These are phyloP conservation scores for Hypoxylon rickii DNA, from an alignment of 495 filamentous ascomycete species.

Conservation along the genomic window DNA sequence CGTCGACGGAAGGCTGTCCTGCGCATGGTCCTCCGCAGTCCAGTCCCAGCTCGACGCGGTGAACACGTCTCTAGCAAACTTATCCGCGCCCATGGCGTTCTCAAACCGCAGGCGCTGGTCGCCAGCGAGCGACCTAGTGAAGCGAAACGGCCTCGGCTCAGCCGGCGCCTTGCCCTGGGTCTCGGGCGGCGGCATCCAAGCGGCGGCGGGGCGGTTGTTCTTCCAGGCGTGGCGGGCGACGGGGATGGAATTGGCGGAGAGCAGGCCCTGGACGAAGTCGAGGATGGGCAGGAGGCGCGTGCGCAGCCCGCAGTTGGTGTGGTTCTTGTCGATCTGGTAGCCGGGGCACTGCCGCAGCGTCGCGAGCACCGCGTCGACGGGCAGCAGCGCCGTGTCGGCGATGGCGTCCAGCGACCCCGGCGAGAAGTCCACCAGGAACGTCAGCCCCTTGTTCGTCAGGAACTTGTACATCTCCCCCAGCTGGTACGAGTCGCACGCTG, in stretches of 20 bases:
- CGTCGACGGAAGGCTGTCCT: constrained; percentile 25
- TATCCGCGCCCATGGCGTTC: constrained; percentile 45
- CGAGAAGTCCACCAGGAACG: constrained; percentile 53
- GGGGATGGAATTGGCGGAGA: constrained; percentile 49
- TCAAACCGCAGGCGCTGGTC: constrained; percentile 49
- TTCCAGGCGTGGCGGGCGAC: constrained; percentile 54
- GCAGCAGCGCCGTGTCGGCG: constrained; percentile 38
- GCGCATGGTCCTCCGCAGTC: constrained; percentile 51
- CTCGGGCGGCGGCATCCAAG: constrained; percentile 37
- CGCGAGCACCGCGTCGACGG: constrained; percentile 42
- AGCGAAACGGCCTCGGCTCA: constrained; percentile 42
- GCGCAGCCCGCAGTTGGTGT: constrained; percentile 76
- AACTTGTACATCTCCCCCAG: constrained; percentile 86
- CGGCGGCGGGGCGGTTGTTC: constrained; percentile 35
- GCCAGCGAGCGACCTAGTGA: constrained; percentile 42
- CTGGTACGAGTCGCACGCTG: constrained; percentile 83
- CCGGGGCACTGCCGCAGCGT: constrained; percentile 58
- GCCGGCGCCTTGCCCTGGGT: constrained; percentile 6
- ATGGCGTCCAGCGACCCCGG: constrained; percentile 38
- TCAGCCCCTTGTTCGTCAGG: constrained; percentile 60
- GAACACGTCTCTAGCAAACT: constrained; percentile 57
- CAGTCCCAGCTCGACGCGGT: constrained; percentile 64
- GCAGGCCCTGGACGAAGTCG: constrained; percentile 63
- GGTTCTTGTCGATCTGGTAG: constrained; percentile 80
- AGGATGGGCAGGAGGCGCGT: constrained; percentile 69